Evolutionary conservation across 2,329 filamentous ascomycete genomes (phyloP), one percentile per base, ranked within the genome.

Genomic region (Elsinoe perseae): DNA sequence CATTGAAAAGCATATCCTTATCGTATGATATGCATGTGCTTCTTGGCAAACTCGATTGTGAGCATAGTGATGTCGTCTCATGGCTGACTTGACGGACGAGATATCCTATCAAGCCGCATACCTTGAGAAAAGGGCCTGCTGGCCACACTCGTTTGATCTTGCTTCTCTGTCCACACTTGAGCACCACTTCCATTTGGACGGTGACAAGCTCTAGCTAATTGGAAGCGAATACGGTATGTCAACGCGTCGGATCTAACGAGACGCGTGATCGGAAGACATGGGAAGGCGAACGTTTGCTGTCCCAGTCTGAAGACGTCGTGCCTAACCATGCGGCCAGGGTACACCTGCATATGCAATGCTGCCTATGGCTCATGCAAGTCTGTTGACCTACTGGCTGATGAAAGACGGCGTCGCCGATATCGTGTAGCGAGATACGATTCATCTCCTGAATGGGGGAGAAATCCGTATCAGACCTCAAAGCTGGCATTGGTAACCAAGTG

Each of bases 121-220:
- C 30, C 30, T 21, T 32, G 48, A 38, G 48, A 32, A 52, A 52
- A 20, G 36, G 20, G 42, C 55, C 32, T 36, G 50, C 42, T 25
- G 55, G 28, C 28, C 43, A 21, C 55, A 21, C 10, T 42, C 42
- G 4, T 50, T 56, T 56, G 16, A 30, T 56, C 54, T 72, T 61
- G 70, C 70, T 70, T 69, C 67, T 63, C 65, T 72, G 70, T 72
- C 69, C 69, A 72, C 70, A 72, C 70, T 71, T 64, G 65, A 63
- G 64, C 61, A 68, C 61, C 69, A 66, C 69, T 59, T 62, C 50
- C 50, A 54, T 61, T 65, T 65, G 68, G 64, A 66, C 25, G 65
- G 62, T 61, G 69, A 62, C 65, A 64, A 67, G 70, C 70, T 72
- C 70, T 72, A 72, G 70, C 70, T 66, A 67, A 67, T 66, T 68